phyloP scores from a whole-genome alignment of 2,329 filamentous ascomycete genomes.

The Lecanoromycetidae sp. region DNA sequence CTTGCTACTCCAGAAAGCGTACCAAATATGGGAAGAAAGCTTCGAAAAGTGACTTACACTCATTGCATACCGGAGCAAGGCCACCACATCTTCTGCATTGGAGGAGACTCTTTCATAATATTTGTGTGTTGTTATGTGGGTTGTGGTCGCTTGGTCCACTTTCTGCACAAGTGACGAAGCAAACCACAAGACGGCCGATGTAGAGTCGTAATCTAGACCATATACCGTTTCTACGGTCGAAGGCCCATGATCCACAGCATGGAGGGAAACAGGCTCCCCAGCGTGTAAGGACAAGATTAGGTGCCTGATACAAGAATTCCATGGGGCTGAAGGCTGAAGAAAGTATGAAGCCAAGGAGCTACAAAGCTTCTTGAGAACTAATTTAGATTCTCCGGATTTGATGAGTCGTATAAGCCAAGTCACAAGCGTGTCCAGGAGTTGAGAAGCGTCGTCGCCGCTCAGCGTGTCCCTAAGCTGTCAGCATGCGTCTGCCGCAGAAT shows the following conservation, averaged over 20 bases:
- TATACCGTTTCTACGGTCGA: neutral
- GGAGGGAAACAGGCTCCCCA: neutral
- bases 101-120: conserved; percentile 41
- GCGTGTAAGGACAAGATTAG: conserved; percentile 3
- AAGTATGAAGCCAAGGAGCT: conserved; percentile 35
- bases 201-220: conserved; percentile 26
- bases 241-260: neutral
- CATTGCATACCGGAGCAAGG: conserved; percentile 32
- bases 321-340: conserved; percentile 28
- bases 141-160: conserved; percentile 53
- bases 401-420: conserved; percentile 32
- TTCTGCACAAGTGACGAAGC: conserved; percentile 52
- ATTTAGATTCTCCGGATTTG: conserved; percentile 26
- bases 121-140: conserved; percentile 43
- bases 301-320: conserved; percentile 22
- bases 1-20: too few species aligned
- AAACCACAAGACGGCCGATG: conserved; percentile 52
- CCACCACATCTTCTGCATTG: conserved; percentile 37
- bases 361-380: conserved; percentile 37
- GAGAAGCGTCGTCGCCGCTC: conserved; percentile 24
- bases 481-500: neutral
- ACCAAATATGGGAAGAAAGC: too few species aligned
- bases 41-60: too few species aligned
- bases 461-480: conserved; percentile 26
- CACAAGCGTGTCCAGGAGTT: conserved; percentile 32